Evolutionary conservation across 768 basidiomycete genomes (phyloP).

Genomic region (Mycena sanguinolenta): DNA sequence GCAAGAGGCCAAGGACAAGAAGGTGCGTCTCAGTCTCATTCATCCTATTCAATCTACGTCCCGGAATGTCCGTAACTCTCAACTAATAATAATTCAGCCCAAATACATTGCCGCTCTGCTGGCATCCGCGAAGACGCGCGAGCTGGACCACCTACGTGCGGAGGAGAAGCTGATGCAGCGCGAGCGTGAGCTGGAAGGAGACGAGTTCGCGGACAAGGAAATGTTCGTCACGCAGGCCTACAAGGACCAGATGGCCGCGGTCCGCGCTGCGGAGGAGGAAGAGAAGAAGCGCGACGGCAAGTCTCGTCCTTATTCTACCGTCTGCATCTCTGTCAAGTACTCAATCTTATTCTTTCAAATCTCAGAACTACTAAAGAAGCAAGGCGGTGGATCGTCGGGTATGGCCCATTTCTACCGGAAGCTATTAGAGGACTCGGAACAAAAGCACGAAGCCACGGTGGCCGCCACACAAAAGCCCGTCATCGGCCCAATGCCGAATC

Average conservation of each 20-base stretch:
- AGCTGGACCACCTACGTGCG: constrained; percentile 89
- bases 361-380: constrained; percentile 74
- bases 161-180: constrained; percentile 98
- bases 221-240: constrained; percentile 98
- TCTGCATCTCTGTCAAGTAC: constrained; percentile 6
- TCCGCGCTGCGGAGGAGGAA: constrained; percentile 92
- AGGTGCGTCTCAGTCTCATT: constrained; percentile 61
- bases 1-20: constrained; percentile 79
- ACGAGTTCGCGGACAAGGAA: constrained; percentile 94
- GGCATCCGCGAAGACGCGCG: constrained; percentile 85
- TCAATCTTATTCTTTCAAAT: neutral
- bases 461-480: constrained; percentile 76
- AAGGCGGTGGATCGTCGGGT: constrained; percentile 72
- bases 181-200: constrained; percentile 94
- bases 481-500: constrained; percentile 71
- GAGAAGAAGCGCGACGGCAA: constrained; percentile 90
- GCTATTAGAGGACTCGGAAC: constrained; percentile 82
- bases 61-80: neutral
- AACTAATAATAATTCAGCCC: constrained; percentile 78
- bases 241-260: constrained; percentile 95
- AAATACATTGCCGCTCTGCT: constrained; percentile 93
- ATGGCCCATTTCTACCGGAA: constrained; percentile 89
- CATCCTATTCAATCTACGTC: constrained; percentile 1
- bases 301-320: constrained; percentile 42
- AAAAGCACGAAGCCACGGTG: constrained; percentile 89